A percentile compares a stretch with the other conserved stretches of the same genome.
Conservation (phyloP, 148 eudicot genomes). For the Fallopia convolvulus region DNA sequence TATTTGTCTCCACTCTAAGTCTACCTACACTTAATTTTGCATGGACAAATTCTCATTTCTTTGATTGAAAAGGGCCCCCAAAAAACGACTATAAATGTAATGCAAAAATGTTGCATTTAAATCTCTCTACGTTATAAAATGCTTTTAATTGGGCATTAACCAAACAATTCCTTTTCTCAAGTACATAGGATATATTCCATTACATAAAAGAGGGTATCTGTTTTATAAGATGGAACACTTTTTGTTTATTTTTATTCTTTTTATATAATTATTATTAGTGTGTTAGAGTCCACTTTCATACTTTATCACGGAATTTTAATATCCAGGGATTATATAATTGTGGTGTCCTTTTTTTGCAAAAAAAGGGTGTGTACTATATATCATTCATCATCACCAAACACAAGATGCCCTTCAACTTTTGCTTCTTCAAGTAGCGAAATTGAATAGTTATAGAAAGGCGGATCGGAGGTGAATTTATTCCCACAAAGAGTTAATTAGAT, state of each 20-base stretch:
- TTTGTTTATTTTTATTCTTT: not conserved
- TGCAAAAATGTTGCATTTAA: not conserved
- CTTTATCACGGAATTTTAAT: not conserved
- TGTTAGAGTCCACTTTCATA: not conserved
- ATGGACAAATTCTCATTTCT: not conserved
- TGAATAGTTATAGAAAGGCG: not conserved
- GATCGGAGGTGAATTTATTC: not conserved
- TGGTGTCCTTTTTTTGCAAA: not conserved
- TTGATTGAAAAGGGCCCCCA: not conserved
- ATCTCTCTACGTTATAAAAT: not conserved
- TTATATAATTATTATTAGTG: not conserved
- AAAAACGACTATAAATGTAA: not conserved
- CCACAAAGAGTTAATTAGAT: constrained; percentile 2
- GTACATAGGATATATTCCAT: constrained; percentile 7
- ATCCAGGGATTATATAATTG: not conserved
- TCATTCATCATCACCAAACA: constrained; percentile 1
- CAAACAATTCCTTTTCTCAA: not conserved
- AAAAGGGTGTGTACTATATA: not conserved
- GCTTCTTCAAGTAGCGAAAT: not conserved
- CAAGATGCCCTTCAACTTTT: not conserved
- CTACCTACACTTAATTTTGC: not conserved
- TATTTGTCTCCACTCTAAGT: not conserved
- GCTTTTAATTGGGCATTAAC: not conserved
- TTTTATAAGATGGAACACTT: not conserved
- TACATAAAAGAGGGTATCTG: not conserved